phyloP scores from a whole-genome alignment of 2,329 filamentous ascomycete species.

The Kalaharituber pfeilii region DNA sequence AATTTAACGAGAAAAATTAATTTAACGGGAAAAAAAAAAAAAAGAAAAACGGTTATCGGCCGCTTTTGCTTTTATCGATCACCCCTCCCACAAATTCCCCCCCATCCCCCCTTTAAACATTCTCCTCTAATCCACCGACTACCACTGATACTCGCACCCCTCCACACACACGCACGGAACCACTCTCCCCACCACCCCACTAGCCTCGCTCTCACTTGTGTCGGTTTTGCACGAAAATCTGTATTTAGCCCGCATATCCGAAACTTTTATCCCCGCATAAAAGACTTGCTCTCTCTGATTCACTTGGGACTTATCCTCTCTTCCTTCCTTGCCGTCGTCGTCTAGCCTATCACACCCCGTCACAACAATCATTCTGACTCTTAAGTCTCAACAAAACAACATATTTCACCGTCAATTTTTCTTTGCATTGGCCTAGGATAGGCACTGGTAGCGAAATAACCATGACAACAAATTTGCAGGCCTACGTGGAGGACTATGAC shows the following conservation, averaged over 20 bases:
- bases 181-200: neutral
- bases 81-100: neutral
- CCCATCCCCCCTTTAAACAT: neutral
- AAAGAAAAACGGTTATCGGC: no score
- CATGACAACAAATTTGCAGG: neutral
- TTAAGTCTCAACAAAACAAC: neutral
- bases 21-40: no score
- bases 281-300: neutral
- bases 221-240: neutral
- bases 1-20: no score
- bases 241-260: conserved; percentile 1
- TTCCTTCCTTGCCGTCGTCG: neutral
- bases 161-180: neutral
- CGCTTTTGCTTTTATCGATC: neutral
- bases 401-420: neutral
- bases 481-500: conserved; percentile 3
- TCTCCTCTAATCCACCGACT: neutral
- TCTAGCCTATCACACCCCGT: neutral
- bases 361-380: neutral
- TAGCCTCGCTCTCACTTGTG: neutral
- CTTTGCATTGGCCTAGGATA: neutral
- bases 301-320: neutral
- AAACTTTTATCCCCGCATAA: neutral
- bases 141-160: neutral
- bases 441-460: neutral